A percentile compares a stretch with the other conserved stretches of the same genome.
These are phyloP conservation scores for Phalaenopsis aphrodite DNA, from an alignment of 106 monocot genomes.

Conservation along the genomic window DNA sequence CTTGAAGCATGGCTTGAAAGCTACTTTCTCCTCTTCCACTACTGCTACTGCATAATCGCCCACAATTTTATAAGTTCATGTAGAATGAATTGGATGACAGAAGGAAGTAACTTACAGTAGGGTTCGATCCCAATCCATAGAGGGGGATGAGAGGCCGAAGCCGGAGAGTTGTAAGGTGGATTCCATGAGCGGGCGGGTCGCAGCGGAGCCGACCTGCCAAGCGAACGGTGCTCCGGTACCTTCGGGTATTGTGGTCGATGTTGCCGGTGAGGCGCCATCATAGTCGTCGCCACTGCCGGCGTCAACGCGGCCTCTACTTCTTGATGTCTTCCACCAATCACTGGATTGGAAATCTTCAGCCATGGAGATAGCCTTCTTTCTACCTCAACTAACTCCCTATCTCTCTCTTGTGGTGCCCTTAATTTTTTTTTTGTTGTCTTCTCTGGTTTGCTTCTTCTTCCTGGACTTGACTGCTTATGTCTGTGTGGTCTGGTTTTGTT, in stretches of 20 bases:
- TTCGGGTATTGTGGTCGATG: background rate
- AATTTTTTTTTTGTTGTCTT: background rate
- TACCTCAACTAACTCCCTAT: background rate
- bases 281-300: background rate
- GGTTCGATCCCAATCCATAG: conserved; percentile 7
- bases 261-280: background rate
- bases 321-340: background rate
- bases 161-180: background rate
- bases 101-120: background rate
- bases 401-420: background rate
- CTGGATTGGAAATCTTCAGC: conserved; percentile 1
- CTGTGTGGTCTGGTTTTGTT: background rate
- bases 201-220: background rate
- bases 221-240: too few relatives aligned
- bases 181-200: background rate
- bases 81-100: background rate
- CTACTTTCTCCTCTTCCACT: background rate
- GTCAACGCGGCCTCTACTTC: background rate
- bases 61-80: too few relatives aligned
- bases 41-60: background rate
- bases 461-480: background rate
- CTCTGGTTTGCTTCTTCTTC: background rate
- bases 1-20: conserved; percentile 6
- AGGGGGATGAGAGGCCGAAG: background rate
- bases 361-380: background rate